Base-by-base conservation (phyloP, 2,329 filamentous ascomycete genomes). In the Lasiodiplodia sp. region DNA sequence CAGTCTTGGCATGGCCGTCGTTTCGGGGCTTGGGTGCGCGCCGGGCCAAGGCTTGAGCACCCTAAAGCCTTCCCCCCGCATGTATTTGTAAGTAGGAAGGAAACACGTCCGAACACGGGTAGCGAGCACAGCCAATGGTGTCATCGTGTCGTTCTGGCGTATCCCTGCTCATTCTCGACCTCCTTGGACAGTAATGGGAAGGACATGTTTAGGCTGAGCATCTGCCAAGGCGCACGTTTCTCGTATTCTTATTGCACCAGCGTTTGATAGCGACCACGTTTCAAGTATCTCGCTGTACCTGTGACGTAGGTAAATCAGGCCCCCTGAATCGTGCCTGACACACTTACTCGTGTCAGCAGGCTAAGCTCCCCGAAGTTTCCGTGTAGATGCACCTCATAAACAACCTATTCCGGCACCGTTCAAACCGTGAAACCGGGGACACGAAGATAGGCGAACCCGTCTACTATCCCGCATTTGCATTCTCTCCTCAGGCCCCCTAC, bases 201-300 rank as follows among this genome's bases (percentile, higher is more conserved):
- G 23, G 11, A 10, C 12, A 38, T 21, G 57, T 28, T 38, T 31
- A 21, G 38, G 31, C 40, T 28, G 37, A 60, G 37, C 31, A 12
- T 18, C 58, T 51, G 58, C 58, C 58, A 18, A 62, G 58, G 38
- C 40, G 23, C 25, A 8, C 23, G 31, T 23, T 21, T 49, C 58
- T 51, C 58, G 58, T 62, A 51, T 62, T 44, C 40, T 23, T 40
- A 62, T 62, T 18, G 37, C 58, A n/a, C 40, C 58, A 25, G 25
- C 25, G 58, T 21, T 37, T 62, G 40, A 49, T 21, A 18, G 25
- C 5, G 10, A 16, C n/a, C n/a, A 3, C 10, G 31, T 34, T 37
- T 56, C 53, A 12, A 3, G 16, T 18, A 7, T n/a, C 31, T 28
- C 25, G 51, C 51, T 25, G 51, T 53, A 28, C 51, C 51, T 28